Base-by-base conservation (phyloP, 2,329 filamentous ascomycete genomes). In the Helminthosporium solani region DNA sequence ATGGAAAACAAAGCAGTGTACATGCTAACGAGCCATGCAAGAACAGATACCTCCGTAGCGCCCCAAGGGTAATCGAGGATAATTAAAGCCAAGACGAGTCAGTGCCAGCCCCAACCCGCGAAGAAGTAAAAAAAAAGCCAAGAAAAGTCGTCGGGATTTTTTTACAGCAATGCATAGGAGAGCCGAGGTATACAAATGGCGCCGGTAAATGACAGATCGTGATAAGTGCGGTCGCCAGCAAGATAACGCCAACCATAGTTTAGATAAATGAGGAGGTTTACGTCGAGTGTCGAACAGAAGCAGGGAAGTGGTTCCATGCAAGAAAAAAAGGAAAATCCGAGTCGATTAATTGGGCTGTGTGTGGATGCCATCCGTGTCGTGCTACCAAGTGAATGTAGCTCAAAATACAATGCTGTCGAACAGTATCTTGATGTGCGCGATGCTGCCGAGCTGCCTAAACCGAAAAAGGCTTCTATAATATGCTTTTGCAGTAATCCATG, bases 381-480 rank as follows among this genome's bases (percentile, higher is more conserved):
- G 45, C 49, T 57, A 51, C 55, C 44, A 52, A 61, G 59, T 53
- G 61, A 54, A 60, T 60, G 54, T 53, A 43, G 38, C 42, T 41
- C 45, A 50, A 40, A 34, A 47, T 49, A 48, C 40, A 50, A 58
- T 61, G 50, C 57, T 56, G 40, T 33, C 33, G 19, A 48, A 44
- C 23, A 36, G 34, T n/a, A 31, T 30, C 38, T 42, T 34, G 40
- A 33, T 40, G 37, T 46, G 47, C 40, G 50, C 36, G 23, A 14
- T 50, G 30, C 34, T 34, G 49, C 28, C 46, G 42, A 27, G 21
- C 19, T 21, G 27, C 16, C 33, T 44, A 36, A 35, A 54, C 44
- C 43, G 41, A 54, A 46, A 49, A 46, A 53, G 53, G 57, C 33
- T 50, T 66, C 61, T 62, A 63, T 63, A 61, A 64, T 37, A 58